A percentile compares a stretch with the other conserved stretches of the same genome.
Evolutionary conservation across 73 alveolate genomes (phyloP).

Genomic region (Blepharisma stoltei): DNA sequence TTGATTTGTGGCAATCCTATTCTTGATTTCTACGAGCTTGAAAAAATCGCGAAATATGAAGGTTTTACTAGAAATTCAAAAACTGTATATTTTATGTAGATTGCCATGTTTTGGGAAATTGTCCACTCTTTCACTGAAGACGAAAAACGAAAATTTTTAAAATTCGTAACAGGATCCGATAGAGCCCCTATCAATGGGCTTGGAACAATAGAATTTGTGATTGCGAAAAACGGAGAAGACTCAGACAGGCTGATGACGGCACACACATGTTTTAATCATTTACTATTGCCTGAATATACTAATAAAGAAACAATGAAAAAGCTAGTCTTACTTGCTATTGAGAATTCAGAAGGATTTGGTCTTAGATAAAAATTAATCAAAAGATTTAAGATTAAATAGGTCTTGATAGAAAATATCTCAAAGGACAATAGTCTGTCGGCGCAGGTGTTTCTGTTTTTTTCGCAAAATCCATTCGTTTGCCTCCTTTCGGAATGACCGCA

Average conservation of each 20-base stretch:
- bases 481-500: no score
- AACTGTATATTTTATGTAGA: not conserved
- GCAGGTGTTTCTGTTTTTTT: no score
- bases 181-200: constrained; percentile 87
- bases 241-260: constrained; percentile 90
- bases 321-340: constrained; percentile 74
- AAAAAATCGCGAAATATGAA: constrained; percentile 66
- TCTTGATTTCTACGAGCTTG: constrained; percentile 74
- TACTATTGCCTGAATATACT: constrained; percentile 89
- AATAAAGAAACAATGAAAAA: constrained; percentile 71
- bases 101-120: constrained; percentile 17
- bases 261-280: constrained; percentile 96
- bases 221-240: constrained; percentile 66
- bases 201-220: constrained; percentile 48
- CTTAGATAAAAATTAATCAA: constrained; percentile 30
- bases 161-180: constrained; percentile 86
- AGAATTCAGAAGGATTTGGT: constrained; percentile 98
- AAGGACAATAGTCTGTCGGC: no score
- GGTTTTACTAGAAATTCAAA: constrained; percentile 12
- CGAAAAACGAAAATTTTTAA: constrained; percentile 48
- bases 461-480: no score
- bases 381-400: not conserved
- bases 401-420: no score
- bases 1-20: constrained; percentile 77
- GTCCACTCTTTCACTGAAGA: constrained; percentile 3